Percentiles rank a stretch among this genome's conserved stretches.
Evolutionary conservation across 1,284 basidiomycete species (phyloP).

Genomic region (Tilletia caries): DNA sequence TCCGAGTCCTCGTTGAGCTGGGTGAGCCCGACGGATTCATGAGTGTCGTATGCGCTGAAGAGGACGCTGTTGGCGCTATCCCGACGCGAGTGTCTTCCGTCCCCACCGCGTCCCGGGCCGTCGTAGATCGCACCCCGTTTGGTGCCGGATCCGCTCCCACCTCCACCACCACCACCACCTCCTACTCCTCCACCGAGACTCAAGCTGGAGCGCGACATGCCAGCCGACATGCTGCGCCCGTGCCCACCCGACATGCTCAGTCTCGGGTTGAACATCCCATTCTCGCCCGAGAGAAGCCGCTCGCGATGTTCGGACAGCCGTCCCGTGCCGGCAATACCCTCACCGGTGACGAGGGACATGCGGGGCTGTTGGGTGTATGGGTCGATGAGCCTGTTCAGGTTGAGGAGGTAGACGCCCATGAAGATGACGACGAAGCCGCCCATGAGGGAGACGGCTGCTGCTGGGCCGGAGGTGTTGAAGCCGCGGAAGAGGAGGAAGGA

Average conservation of each 20-base stretch:
- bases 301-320: slow-evolving; percentile 40
- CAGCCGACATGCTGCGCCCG: background rate
- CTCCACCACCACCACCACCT: slow-evolving; percentile 23
- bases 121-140: slow-evolving; percentile 21
- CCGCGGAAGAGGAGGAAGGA: slow-evolving; percentile 95
- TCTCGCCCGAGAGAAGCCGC: slow-evolving; percentile 27
- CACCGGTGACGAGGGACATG: slow-evolving; percentile 46
- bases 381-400: slow-evolving; percentile 47
- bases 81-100: slow-evolving; percentile 22
- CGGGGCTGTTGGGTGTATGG: slow-evolving; percentile 43
- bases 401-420: slow-evolving; percentile 51
- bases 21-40: slow-evolving; percentile 40
- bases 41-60: slow-evolving; percentile 43
- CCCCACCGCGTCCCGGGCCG: background rate
- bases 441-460: slow-evolving; percentile 55
- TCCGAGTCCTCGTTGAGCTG: slow-evolving; percentile 40
- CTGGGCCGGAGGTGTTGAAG: slow-evolving; percentile 81
- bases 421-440: slow-evolving; percentile 53
- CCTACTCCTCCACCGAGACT: slow-evolving; percentile 20
- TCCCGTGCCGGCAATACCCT: slow-evolving; percentile 35
- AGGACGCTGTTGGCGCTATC: slow-evolving; percentile 34
- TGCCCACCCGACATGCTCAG: slow-evolving; percentile 12
- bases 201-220: slow-evolving; percentile 23
- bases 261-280: slow-evolving; percentile 8
- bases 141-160: slow-evolving; percentile 21